Percentiles rank a stretch among this genome's conserved stretches.
phyloP scores from a whole-genome alignment of 805 yeast species.

The Cyberlindnera xylosilytica region DNA sequence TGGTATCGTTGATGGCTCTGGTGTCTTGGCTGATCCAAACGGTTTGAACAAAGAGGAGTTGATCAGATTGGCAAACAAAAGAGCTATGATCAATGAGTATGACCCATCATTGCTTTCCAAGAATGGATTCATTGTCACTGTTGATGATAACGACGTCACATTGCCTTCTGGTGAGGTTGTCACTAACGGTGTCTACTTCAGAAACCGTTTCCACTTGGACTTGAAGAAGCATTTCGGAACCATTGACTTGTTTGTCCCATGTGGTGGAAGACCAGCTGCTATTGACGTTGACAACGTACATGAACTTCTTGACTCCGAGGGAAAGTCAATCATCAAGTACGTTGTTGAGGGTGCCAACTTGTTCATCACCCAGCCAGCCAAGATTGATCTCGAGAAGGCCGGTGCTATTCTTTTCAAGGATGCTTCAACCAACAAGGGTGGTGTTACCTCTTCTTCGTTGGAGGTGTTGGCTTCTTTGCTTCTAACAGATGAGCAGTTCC shows the following conservation, averaged over 20 bases:
- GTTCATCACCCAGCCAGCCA: constrained; percentile 93
- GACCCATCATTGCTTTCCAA: constrained; percentile 64
- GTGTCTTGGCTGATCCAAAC: constrained; percentile 87
- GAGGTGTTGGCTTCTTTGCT: constrained; percentile 95
- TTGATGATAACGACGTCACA: constrained; percentile 76
- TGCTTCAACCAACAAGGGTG: constrained; percentile 97
- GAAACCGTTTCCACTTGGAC: constrained; percentile 85
- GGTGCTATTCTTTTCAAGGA: constrained; percentile 90
- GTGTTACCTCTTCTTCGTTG: constrained; percentile 94
- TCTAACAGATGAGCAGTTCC: constrained; percentile 80
- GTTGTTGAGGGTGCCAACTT: constrained; percentile 97
- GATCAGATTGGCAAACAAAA: constrained; percentile 67
- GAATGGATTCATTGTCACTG: constrained; percentile 77
- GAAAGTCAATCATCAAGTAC: constrained; percentile 75
- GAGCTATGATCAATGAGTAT: constrained; percentile 70
- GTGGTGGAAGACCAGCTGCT: constrained; percentile 99
- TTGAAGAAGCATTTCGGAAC: constrained; percentile 59
- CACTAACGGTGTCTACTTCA: constrained; percentile 81
- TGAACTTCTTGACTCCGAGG: constrained; percentile 66
- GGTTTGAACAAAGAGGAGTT: constrained; percentile 84
- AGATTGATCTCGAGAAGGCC: constrained; percentile 77
- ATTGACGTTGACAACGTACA: constrained; percentile 82
- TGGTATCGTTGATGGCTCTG: constrained; percentile 92
- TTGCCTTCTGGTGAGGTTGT: constrained; percentile 74
- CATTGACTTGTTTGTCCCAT: constrained; percentile 88